Base-by-base conservation (phyloP, 2,329 filamentous ascomycete genomes). In the Fusarium chaquense region DNA sequence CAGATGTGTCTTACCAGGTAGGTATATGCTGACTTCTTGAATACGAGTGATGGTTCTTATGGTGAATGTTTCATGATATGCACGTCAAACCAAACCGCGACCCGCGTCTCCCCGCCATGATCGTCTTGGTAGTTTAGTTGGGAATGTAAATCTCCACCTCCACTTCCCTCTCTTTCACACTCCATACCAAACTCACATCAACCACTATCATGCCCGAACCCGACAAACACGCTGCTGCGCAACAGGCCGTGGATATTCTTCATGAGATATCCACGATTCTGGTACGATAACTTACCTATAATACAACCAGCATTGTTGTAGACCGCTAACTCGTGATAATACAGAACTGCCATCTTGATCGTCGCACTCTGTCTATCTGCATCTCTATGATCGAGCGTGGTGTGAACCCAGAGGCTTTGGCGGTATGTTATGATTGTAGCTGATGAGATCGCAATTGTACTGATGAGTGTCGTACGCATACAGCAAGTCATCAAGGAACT, bases 301-400 rank as follows among this genome's bases (percentile, higher is more conserved):
- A 36, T 9, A 36, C 30, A 46, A 18, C 26, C 20, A 20, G 20
- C 20, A 10, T 24, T 11, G 8, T 24, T 59, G 20, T 7, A n/a
- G 55, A 13, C 35, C 30, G 40, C 56, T 66, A 43, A 69, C 33
- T 13, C 12, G 38, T 28, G 18, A 15, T 16, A 22, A 8, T n/a
- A 12, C 54, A 98, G 95, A 98, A 98, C 82, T 97, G 95, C 67
- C 89, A 97, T 70, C 89, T 99, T 46, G 94, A 98, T 80, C 90
- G 95, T 33, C 91, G 94, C 56, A 94, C 94, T 22, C 85, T 99
- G 20, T 97, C 94, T 5, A 93, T 98, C 68, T 99, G 96, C 81
- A 95, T 98, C 64, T 97, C 94, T 56, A 87, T 99, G 80, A 97
- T 99, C 73, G 96, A 99, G 81, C 97, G 97, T 77, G 96, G 96